Conservation (phyloP, 768 basidiomycete species). For the Russula sp. region DNA sequence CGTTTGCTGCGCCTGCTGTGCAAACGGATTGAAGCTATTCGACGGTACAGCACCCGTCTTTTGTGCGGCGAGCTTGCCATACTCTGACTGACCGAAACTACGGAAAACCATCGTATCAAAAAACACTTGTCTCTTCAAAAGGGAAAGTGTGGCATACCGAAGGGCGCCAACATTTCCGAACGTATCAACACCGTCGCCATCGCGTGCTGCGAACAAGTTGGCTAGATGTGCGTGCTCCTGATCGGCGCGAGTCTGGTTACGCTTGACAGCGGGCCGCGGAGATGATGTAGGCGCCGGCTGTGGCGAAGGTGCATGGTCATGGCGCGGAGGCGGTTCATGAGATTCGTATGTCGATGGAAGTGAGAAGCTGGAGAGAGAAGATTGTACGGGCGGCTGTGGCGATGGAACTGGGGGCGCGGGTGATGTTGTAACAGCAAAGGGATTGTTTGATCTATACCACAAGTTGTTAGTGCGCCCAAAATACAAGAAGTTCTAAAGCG, state of each 20-base stretch:
- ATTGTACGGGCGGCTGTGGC: conserved; percentile 24
- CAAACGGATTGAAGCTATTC: conserved; percentile 56
- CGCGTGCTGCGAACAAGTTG: conserved; percentile 68
- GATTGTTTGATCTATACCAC: conserved; percentile 77
- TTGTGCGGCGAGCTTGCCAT: conserved; percentile 25
- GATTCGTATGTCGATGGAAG: conserved; percentile 58
- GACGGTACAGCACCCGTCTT: conserved; percentile 30
- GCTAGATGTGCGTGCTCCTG: conserved; percentile 72
- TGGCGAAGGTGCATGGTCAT: conserved; percentile 30
- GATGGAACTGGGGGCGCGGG: conserved; percentile 30
- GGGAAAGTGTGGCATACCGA: conserved; percentile 40
- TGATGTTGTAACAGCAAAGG: conserved; percentile 56
- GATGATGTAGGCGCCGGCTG: conserved; percentile 25
- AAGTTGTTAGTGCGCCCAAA: conserved; percentile 1
- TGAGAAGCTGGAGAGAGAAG: conserved; percentile 50
- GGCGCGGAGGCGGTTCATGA: conserved; percentile 36
- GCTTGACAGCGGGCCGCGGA: conserved; percentile 16
- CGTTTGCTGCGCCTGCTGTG: conserved; percentile 47
- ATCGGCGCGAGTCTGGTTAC: conserved; percentile 43
- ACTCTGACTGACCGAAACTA: conserved; percentile 39
- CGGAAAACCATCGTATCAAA: background rate
- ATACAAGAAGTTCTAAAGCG: background rate
- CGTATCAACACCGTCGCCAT: conserved; percentile 89
- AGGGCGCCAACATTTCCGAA: conserved; percentile 85
- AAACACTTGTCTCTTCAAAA: background rate